These are phyloP conservation scores for Crepidotus sp. DNA, from an alignment of 1,284 basidiomycete genomes.

Conservation along the genomic window DNA sequence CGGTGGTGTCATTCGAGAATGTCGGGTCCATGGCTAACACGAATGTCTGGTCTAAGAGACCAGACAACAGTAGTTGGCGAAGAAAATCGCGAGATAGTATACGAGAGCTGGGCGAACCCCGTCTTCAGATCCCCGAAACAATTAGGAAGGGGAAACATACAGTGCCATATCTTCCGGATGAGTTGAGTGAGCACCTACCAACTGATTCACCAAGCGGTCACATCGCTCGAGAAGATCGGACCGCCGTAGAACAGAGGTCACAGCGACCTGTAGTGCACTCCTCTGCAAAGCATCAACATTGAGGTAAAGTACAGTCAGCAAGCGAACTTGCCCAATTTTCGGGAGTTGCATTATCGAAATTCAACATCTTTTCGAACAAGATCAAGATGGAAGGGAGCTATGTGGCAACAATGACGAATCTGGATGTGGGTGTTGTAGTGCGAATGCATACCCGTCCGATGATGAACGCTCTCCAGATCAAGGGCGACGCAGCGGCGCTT, in stretches of 20 bases:
- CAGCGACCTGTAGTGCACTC: slow-evolving; percentile 45
- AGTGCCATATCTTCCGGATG: slow-evolving; percentile 23
- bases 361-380: slow-evolving; percentile 45
- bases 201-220: slow-evolving; percentile 34
- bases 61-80: slow-evolving; percentile 44
- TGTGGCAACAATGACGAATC: slow-evolving; percentile 9
- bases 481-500: slow-evolving; percentile 27
- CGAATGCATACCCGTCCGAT: slow-evolving; percentile 46
- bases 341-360: slow-evolving; percentile 39
- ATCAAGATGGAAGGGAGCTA: slow-evolving; percentile 56
- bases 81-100: slow-evolving; percentile 50
- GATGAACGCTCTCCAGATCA: slow-evolving; percentile 64
- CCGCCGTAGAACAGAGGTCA: slow-evolving; percentile 39
- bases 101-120: slow-evolving; percentile 29
- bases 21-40: slow-evolving; percentile 42
- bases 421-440: neutral
- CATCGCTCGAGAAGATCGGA: slow-evolving; percentile 43
- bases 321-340: slow-evolving; percentile 45
- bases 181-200: slow-evolving; percentile 11
- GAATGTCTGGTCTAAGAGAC: slow-evolving; percentile 46
- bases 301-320: neutral
- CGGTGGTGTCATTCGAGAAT: slow-evolving; percentile 38
- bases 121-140: slow-evolving; percentile 10
- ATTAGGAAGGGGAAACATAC: neutral
- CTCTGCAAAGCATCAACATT: slow-evolving; percentile 31